Percentiles rank a stretch among this genome's conserved stretches.
Conservation (phyloP, 495 filamentous ascomycete species). For the Tuber brumale region DNA sequence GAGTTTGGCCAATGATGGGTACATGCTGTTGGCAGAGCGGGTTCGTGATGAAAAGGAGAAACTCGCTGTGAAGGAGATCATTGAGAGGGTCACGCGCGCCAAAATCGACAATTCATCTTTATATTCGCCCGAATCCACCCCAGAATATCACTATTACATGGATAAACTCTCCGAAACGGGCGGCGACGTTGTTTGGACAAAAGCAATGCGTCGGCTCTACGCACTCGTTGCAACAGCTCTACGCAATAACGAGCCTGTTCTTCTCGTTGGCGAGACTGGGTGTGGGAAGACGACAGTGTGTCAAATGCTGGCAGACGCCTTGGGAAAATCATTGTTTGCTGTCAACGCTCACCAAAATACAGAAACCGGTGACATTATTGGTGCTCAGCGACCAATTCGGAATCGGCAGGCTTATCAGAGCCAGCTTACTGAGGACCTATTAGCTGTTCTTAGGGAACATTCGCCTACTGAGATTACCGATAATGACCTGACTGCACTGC, state of each 20-base stretch:
- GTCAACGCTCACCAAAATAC: slow-evolving; percentile 97
- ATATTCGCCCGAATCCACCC: slow-evolving; percentile 54
- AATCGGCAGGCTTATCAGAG: slow-evolving; percentile 67
- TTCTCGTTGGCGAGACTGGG: slow-evolving; percentile 92
- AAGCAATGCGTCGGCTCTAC: slow-evolving; percentile 84
- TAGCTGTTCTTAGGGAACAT: slow-evolving; percentile 44
- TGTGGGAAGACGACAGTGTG: slow-evolving; percentile 96
- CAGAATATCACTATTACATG: slow-evolving; percentile 52
- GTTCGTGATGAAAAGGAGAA: slow-evolving; percentile 88
- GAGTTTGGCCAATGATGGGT: slow-evolving; percentile 85
- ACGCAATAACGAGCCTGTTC: slow-evolving; percentile 83
- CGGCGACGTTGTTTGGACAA: slow-evolving; percentile 78
- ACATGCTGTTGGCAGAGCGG: slow-evolving; percentile 89
- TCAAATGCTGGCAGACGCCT: slow-evolving; percentile 78
- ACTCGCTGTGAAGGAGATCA: slow-evolving; percentile 71
- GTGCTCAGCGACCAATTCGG: slow-evolving; percentile 83
- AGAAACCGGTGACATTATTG: slow-evolving; percentile 94
- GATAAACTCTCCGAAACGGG: slow-evolving; percentile 30
- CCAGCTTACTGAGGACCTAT: slow-evolving; percentile 58
- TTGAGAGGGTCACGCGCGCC: slow-evolving; percentile 89
- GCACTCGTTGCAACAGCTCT: slow-evolving; percentile 77
- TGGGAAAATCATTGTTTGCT: slow-evolving; percentile 67
- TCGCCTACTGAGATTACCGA: slow-evolving; percentile 36
- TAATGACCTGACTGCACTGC: slow-evolving; percentile 45
- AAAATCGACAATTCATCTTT: slow-evolving; percentile 64